Percentiles rank a stretch among this genome's conserved stretches.
Evolutionary conservation across 306 rosid species (phyloP).

Genomic region (Rosa lucieae): DNA sequence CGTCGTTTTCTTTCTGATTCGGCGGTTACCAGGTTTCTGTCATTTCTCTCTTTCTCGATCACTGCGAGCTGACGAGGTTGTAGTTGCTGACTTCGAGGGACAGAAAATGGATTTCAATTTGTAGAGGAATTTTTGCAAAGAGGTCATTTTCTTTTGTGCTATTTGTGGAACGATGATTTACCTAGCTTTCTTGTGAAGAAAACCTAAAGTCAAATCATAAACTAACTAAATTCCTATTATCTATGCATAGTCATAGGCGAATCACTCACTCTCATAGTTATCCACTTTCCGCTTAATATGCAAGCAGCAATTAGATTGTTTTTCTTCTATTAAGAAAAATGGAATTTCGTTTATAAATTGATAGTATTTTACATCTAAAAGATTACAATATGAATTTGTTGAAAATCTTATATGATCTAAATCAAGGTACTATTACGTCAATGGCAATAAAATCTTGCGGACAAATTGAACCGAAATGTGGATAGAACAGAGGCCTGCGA

Average conservation of each 20-base stretch:
- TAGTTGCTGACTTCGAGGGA: neutral
- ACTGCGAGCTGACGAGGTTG: neutral
- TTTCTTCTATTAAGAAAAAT: no score
- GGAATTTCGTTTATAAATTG: no score
- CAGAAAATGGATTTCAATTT: neutral
- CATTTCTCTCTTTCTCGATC: neutral
- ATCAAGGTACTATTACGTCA: no score
- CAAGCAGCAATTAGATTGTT: no score
- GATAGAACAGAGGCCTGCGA: no score
- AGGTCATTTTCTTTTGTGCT: neutral
- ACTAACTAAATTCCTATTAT: neutral
- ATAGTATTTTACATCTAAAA: no score
- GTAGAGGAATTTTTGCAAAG: neutral
- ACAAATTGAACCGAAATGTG: no score
- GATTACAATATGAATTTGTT: no score
- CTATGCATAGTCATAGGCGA: neutral
- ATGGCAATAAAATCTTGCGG: no score
- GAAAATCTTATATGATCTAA: no score
- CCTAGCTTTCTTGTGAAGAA: neutral
- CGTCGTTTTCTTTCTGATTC: constrained; percentile 32
- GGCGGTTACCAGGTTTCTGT: constrained; percentile 29
- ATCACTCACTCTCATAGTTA: neutral
- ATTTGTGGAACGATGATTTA: neutral
- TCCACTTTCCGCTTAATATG: neutral
- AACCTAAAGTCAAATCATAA: neutral